A percentile compares a stretch with the other conserved stretches of the same genome.
phyloP scores from a whole-genome alignment of 1,139 yeast genomes.

The Diutina catenulata region DNA sequence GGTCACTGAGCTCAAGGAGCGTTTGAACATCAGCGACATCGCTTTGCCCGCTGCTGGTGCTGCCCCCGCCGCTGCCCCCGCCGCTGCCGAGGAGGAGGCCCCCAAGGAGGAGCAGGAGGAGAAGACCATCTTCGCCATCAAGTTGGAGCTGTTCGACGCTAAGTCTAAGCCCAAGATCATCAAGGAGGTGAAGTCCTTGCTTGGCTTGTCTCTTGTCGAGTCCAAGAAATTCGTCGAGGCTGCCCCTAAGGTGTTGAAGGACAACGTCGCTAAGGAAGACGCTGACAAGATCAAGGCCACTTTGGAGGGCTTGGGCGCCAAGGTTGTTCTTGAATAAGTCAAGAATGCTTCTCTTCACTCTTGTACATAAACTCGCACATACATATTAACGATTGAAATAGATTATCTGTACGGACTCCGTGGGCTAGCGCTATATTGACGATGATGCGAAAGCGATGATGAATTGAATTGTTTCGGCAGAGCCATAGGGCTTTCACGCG shows the following conservation, averaged over 20 bases:
- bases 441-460: no score
- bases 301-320: conserved; percentile 92
- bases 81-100: conserved; percentile 65
- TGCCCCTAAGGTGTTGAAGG: conserved; percentile 90
- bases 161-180: conserved; percentile 95
- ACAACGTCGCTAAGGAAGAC: conserved; percentile 77
- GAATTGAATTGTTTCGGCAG: no score
- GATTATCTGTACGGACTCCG: no score
- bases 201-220: conserved; percentile 90
- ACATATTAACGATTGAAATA: no score
- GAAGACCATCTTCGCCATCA: conserved; percentile 85
- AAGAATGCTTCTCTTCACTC: no score
- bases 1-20: conserved; percentile 72
- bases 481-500: no score
- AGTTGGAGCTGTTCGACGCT: conserved; percentile 88
- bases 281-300: conserved; percentile 88
- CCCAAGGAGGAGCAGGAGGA: conserved; percentile 77
- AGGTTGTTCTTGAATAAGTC: conserved; percentile 75
- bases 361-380: no score
- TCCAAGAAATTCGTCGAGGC: conserved; percentile 96
- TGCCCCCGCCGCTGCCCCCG: conserved; percentile 54
- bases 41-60: conserved; percentile 70
- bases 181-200: conserved; percentile 86
- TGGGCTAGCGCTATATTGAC: no score
- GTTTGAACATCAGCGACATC: conserved; percentile 87